These are phyloP conservation scores for Coniosporium tulheliwenetii DNA, from an alignment of 2,329 filamentous ascomycete genomes.

Conservation along the genomic window DNA sequence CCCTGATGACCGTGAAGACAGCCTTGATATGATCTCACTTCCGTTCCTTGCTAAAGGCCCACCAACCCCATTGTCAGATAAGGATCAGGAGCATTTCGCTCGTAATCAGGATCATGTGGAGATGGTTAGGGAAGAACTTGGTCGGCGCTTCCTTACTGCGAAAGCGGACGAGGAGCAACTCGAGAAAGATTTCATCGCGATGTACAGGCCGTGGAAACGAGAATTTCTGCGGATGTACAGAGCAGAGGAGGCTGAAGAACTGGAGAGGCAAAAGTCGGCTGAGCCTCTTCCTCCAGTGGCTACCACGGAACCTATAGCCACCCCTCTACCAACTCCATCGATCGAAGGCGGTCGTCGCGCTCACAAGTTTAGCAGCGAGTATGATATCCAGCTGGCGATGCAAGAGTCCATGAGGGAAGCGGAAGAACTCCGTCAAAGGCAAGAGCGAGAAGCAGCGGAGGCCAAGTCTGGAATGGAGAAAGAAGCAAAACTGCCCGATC, in stretches of 20 bases:
- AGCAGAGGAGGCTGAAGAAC: slow-evolving; percentile 18
- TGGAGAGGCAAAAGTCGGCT: slow-evolving; percentile 16
- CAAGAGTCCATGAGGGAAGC: slow-evolving; percentile 56
- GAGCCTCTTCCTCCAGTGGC: slow-evolving; percentile 19
- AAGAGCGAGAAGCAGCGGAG: slow-evolving; percentile 39
- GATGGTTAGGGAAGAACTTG: slow-evolving; percentile 14
- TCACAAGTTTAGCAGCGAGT: slow-evolving; percentile 50
- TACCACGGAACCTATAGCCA: too few relatives aligned
- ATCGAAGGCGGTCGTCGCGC: slow-evolving; percentile 36
- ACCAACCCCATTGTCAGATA: slow-evolving; percentile 24
- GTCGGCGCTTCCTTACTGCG: too few relatives aligned
- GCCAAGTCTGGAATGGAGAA: slow-evolving; percentile 61
- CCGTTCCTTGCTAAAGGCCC: slow-evolving; percentile 29
- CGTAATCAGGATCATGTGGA: slow-evolving; percentile 18
- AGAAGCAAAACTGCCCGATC: slow-evolving; percentile 58
- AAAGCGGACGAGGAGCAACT: too few relatives aligned
- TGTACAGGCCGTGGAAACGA: slow-evolving; percentile 25
- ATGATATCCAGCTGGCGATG: slow-evolving; percentile 56
- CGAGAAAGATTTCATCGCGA: slow-evolving; percentile 3
- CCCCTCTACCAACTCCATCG: slow-evolving; percentile 19
- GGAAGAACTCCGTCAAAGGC: slow-evolving; percentile 36
- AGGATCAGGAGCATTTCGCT: slow-evolving; percentile 18
- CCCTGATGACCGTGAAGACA: slow-evolving; percentile 17
- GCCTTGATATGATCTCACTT: slow-evolving; percentile 24
- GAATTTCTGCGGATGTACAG: slow-evolving; percentile 24